Base-by-base conservation (phyloP, 2,329 filamentous ascomycete genomes). In the Penicillium griseofulvum region DNA sequence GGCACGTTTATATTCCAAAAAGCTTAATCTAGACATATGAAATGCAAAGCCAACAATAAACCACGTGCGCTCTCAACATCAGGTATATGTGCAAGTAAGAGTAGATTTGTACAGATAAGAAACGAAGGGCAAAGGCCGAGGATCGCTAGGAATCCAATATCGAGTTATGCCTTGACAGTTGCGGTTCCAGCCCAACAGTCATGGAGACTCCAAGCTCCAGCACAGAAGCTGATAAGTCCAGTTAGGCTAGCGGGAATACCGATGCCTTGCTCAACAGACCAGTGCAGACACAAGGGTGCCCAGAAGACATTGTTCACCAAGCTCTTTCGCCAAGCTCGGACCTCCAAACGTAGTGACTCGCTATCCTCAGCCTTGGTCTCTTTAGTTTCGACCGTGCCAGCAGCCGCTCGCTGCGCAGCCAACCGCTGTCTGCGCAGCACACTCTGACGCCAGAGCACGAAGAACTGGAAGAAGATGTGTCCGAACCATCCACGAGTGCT, bases 201-300 rank as follows among this genome's bases (percentile, higher is more conserved):
- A 55, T 68, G 70, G 52, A 81, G 66, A 12, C 74, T 75, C 68
- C 76, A 76, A 55, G 74, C 66, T 4, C 76, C 78, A 14, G 79
- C 80, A 57, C 79, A 66, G 45, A 77, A 79, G 7, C 87, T 87
- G 49, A 85, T 75, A 24, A 83, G 65, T 0, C 85, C 86, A 26
- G 87, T 76, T 67, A 80, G 74, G 57, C 79, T 77, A 56, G 87
- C 83, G 34, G 81, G 80, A 52, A 89, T 72, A 10, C 72, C 73
- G 49, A 85, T 69, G 0, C 89, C 90, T 54, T 83, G 77, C 57
- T 89, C 85, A 38, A 87, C 72, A 66, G 90, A 88, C 87, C 89
- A 96, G 76, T 97, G 91, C 26, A 93, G 68, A 58, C 90, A 93
- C 70, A 96, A 78, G 31, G 92, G 91, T 53, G 89, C 85, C 85